These are phyloP conservation scores for Pseudohyphozyma bogoriensis DNA, from an alignment of 768 basidiomycete genomes.

Conservation along the genomic window DNA sequence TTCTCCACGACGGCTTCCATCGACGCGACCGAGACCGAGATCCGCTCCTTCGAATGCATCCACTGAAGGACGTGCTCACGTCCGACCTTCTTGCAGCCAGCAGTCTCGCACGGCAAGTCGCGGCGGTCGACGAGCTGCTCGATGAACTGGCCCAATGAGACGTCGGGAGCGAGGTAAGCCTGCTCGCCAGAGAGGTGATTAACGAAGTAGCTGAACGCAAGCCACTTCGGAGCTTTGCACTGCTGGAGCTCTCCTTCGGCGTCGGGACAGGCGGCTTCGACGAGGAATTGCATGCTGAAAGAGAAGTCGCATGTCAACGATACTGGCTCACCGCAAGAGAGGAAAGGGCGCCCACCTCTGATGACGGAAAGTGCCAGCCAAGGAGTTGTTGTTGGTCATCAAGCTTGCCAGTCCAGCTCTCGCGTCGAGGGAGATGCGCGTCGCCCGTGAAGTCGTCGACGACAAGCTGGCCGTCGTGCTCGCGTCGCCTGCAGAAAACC, in stretches of 20 bases:
- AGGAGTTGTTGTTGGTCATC: conserved; percentile 23
- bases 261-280: conserved; percentile 3
- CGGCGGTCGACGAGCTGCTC: neutral
- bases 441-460: neutral
- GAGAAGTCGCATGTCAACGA: neutral
- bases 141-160: conserved; percentile 3
- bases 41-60: conserved; percentile 3
- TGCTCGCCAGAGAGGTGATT: neutral
- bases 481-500: neutral
- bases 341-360: conserved; percentile 13
- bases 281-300: conserved; percentile 24
- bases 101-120: neutral
- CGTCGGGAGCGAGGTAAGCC: neutral
- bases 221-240: conserved; percentile 21
- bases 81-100: neutral
- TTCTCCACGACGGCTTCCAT: neutral
- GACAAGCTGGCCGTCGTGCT: neutral
- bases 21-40: conserved; percentile 5
- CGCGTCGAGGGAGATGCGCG: conserved; percentile 21
- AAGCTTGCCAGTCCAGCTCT: conserved; percentile 15
- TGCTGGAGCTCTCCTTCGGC: neutral
- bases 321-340: neutral
- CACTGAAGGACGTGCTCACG: conserved; percentile 5
- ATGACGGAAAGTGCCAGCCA: conserved; percentile 15
- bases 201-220: conserved; percentile 8